Evolutionary conservation across 306 rosid genomes (phyloP).

Genomic region (Trichosanthes cucumerina): DNA sequence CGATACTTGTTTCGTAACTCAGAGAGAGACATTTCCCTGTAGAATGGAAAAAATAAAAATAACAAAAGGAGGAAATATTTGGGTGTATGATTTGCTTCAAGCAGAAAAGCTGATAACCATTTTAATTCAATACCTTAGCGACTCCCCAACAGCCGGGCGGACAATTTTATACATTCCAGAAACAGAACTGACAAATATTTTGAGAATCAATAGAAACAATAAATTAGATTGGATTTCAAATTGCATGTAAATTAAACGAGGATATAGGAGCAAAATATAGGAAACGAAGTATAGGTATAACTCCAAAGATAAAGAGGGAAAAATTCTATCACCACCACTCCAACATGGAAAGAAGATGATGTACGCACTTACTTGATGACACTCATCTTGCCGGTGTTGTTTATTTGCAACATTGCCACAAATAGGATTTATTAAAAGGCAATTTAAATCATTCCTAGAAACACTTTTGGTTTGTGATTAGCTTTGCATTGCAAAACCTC

Average conservation of each 20-base stretch:
- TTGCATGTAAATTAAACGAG: neutral
- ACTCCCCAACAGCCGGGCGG: slow-evolving; percentile 98
- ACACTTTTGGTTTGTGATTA: neutral
- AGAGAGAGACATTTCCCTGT: slow-evolving; percentile 85
- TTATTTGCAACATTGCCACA: neutral
- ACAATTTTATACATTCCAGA: slow-evolving; percentile 73
- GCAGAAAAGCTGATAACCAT: slow-evolving; percentile 9
- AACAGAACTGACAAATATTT: slow-evolving; percentile 42
- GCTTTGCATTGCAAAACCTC: neutral
- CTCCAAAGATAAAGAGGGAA: neutral
- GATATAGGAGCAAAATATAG: neutral
- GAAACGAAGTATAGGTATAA: neutral
- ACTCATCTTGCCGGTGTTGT: neutral
- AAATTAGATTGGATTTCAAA: neutral
- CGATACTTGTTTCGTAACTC: slow-evolving; percentile 82
- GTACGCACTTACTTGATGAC: neutral
- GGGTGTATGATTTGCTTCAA: neutral
- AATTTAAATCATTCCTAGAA: neutral
- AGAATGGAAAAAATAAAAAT: neutral
- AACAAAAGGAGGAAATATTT: neutral
- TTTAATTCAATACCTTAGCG: slow-evolving; percentile 44
- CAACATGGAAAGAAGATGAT: neutral
- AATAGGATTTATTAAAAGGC: neutral
- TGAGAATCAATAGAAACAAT: slow-evolving; percentile 23
- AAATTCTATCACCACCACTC: neutral